Percentiles rank a stretch among this genome's conserved stretches.
phyloP scores from a whole-genome alignment of 805 yeast species.

The Candida silvicultrix region DNA sequence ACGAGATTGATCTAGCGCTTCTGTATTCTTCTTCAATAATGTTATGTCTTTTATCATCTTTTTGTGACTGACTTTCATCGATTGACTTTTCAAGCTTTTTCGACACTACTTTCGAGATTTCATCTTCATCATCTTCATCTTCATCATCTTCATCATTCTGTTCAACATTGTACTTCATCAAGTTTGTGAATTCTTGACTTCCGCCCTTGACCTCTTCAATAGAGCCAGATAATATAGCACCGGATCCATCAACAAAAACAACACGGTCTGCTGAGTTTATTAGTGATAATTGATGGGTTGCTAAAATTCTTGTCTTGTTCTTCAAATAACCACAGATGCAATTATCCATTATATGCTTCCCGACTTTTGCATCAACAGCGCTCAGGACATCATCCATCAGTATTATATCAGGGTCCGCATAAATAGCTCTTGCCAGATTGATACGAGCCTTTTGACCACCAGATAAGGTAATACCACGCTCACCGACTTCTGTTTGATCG shows the following conservation, averaged over 20 bases:
- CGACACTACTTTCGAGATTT: not conserved
- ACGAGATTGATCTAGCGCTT: constrained; percentile 11
- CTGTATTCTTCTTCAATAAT: constrained; percentile 22
- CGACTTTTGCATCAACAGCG: constrained; percentile 72
- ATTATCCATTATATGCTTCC: constrained; percentile 62
- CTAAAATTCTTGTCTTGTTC: constrained; percentile 46
- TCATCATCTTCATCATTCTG: constrained; percentile 22
- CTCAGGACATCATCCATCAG: constrained; percentile 60
- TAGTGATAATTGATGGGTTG: constrained; percentile 53
- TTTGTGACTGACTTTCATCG: constrained; percentile 21
- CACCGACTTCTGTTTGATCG: constrained; percentile 45
- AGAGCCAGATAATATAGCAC: constrained; percentile 52
- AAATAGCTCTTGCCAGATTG: constrained; percentile 64
- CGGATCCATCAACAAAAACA: constrained; percentile 47
- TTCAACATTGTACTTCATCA: constrained; percentile 42
- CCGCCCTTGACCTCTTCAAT: constrained; percentile 41
- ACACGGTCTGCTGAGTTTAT: constrained; percentile 54
- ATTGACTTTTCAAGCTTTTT: constrained; percentile 8
- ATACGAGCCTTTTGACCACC: constrained; percentile 64
- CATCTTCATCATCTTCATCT: constrained; percentile 20
- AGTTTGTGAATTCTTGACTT: constrained; percentile 41
- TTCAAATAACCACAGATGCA: constrained; percentile 55
- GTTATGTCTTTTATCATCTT: constrained; percentile 12
- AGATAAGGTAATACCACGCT: constrained; percentile 52
- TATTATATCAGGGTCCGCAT: constrained; percentile 51